Evolutionary conservation across 176 grass and related monocot species (phyloP), one percentile per base, ranked within the genome.

Genomic region (Miscanthus lutarioriparius): DNA sequence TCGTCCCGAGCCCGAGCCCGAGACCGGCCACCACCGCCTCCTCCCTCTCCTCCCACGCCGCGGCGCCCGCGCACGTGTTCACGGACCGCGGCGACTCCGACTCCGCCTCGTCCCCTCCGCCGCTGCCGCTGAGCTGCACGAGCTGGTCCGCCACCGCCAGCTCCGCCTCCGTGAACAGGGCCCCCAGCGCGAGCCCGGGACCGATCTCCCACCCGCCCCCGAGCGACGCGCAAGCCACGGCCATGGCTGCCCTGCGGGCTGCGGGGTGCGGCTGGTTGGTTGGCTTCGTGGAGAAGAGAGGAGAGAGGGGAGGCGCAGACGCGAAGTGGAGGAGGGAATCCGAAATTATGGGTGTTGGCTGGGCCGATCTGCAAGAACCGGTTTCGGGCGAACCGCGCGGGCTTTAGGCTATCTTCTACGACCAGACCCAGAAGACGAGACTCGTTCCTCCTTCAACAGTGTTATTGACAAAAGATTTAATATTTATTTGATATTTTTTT

Each of bases 131-230:
- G 54, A 97, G 89, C 67, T 92, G 91, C 70, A 97, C 76, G 40
- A 97, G 91, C 4, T 76, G 88, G 75, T 92, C 89, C 9, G 87
- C 89, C 36, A 86, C 89, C 35, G 74, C 91, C 39, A 97, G 75
- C 75, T 97, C 94, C 6, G 85, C 75, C 36, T 79, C 85, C 39
- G 94, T 90, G 80, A 94, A 94, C 67, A 86, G 44, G 20, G 38
- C 86, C 4, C 63, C 80, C 41, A 77, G 53, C 83, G 48, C n/a
- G 0, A 51, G 17, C n/a, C 15, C 3, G 5, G 40, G 40, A 0
- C 40, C 62, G 44, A 38, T 35, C 63, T 37, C 80, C 58, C 81
- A 53, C 12, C 67, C 44, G 14, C 30, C 2, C 26, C 27, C 64
- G 7, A 44, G 71, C 9, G 40, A 13, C 70, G 63, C 10, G 58